Conservation (phyloP, 495 filamentous ascomycete species). For the Aspergillus sclerotioniger region DNA sequence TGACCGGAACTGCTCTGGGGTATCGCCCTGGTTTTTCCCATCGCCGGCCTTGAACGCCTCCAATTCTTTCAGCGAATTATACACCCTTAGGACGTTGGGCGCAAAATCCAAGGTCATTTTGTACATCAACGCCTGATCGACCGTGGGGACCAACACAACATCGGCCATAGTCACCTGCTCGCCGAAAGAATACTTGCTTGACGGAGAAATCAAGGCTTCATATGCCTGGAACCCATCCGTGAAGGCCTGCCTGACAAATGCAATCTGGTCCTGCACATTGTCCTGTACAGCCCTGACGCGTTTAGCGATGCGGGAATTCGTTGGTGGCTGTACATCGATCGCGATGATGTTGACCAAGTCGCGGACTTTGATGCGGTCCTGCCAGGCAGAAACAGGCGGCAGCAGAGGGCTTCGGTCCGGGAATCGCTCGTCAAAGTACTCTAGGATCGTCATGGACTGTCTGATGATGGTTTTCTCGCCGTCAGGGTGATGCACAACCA, state of each 20-base stretch:
- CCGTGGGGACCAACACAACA: neutral
- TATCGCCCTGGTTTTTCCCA: slow-evolving; percentile 1
- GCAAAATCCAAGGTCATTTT: neutral
- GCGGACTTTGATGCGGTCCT: neutral
- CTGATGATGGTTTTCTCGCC: neutral
- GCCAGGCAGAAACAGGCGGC: neutral
- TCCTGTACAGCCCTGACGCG: neutral
- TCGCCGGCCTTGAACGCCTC: neutral
- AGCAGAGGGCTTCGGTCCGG: neutral
- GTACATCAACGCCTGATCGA: neutral
- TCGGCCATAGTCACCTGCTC: neutral
- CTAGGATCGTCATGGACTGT: neutral
- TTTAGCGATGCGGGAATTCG: neutral
- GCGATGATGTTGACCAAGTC: slow-evolving; percentile 2
- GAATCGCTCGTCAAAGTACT: neutral
- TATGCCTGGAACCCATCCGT: neutral
- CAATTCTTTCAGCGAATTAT: neutral
- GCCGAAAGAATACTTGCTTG: neutral
- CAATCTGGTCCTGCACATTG: neutral
- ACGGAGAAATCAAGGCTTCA: neutral
- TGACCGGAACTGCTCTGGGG: neutral
- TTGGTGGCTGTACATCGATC: neutral
- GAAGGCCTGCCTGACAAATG: neutral
- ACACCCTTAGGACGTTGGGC: neutral
- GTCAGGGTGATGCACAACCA: neutral